Percentiles rank a stretch among this genome's conserved stretches.
phyloP scores from a whole-genome alignment of 768 basidiomycete species.

The Russula vinacea region DNA sequence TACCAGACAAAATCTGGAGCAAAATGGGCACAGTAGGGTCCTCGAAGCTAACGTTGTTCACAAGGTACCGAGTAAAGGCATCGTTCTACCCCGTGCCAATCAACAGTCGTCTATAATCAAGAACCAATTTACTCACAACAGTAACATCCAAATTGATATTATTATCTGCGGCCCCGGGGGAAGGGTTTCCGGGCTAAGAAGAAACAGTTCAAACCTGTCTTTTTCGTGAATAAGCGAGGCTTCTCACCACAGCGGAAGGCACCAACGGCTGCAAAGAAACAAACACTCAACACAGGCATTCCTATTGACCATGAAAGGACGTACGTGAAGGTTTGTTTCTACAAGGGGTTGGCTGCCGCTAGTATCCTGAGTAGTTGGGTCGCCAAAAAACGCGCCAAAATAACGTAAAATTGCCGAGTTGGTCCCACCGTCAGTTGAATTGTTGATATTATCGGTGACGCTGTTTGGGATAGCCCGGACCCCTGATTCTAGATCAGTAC shows the following conservation, averaged over 20 bases:
- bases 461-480: not conserved
- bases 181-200: not conserved
- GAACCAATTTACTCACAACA: not conserved
- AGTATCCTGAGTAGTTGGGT: too few relatives aligned
- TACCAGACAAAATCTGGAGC: constrained; percentile 22
- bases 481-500: not conserved
- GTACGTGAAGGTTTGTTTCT: too few relatives aligned
- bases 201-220: not conserved
- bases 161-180: not conserved
- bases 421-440: too few relatives aligned
- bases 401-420: too few relatives aligned
- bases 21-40: constrained; percentile 21
- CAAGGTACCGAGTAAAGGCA: not conserved
- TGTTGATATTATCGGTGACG: not conserved
- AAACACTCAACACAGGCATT: too few relatives aligned
- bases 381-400: too few relatives aligned
- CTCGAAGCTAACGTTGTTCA: constrained; percentile 2
- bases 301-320: too few relatives aligned
- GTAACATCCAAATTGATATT: not conserved
- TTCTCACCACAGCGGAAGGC: too few relatives aligned
- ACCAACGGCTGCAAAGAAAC: too few relatives aligned
- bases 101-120: not conserved
- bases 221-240: too few relatives aligned
- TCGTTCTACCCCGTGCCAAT: not conserved
- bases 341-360: too few relatives aligned